Evolutionary conservation across 306 rosid genomes (phyloP).

Genomic region (Corylus americana): DNA sequence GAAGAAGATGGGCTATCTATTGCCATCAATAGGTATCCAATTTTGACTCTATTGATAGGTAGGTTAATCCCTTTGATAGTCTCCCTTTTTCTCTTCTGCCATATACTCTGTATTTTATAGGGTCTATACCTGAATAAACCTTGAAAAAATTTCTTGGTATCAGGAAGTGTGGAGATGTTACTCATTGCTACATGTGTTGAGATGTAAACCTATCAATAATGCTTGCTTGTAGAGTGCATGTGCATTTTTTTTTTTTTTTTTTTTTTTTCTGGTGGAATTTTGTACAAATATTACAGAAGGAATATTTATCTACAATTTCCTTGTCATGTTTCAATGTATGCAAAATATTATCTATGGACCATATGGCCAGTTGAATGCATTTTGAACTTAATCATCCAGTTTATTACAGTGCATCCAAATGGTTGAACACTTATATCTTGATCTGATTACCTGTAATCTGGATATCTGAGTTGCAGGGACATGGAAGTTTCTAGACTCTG

Average conservation of each 20-base stretch:
- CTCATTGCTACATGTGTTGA: neutral
- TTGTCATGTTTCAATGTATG: neutral
- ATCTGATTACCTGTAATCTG: constrained; percentile 21
- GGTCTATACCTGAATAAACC: neutral
- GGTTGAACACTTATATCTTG: neutral
- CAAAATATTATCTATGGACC: neutral
- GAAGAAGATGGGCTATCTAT: neutral
- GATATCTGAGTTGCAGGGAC: constrained; percentile 63
- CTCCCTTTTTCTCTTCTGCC: neutral
- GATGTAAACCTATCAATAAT: neutral
- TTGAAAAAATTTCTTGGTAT: neutral
- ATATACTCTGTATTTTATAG: neutral
- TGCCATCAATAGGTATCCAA: neutral
- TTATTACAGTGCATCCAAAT: neutral
- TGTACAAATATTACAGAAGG: neutral
- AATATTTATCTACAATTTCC: neutral
- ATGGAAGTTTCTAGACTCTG: constrained; percentile 80
- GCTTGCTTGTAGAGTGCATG: neutral
- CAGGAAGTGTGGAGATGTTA: neutral
- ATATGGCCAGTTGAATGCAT: neutral
- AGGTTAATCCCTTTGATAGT: neutral
- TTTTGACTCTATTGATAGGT: neutral
- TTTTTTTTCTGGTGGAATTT: neutral
- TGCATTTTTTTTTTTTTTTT: no score
- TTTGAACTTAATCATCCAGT: neutral